Evolutionary conservation across 768 basidiomycete genomes (phyloP).

Genomic region (Suillus plorans): DNA sequence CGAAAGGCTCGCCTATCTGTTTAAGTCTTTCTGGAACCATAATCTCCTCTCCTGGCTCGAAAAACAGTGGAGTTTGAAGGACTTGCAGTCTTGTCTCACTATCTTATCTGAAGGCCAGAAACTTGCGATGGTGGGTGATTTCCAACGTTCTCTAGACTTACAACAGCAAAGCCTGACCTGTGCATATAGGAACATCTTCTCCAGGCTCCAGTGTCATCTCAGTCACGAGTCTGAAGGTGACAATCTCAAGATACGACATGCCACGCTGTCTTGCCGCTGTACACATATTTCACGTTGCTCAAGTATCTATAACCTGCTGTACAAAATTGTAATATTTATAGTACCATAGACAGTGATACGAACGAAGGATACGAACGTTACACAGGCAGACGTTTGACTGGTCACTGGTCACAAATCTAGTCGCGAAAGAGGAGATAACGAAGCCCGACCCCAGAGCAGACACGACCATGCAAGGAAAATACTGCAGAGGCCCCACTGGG

Average conservation of each 20-base stretch:
- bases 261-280: not conserved
- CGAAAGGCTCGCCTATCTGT: not conserved
- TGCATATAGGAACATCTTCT: not conserved
- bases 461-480: constrained; percentile 4
- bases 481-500: constrained; percentile 10
- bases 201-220: not conserved
- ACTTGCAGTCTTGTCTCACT: not conserved
- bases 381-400: constrained; percentile 11
- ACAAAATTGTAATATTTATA: constrained; percentile 15
- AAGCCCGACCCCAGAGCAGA: constrained; percentile 11
- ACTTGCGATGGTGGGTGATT: not conserved
- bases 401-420: constrained; percentile 9
- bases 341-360: no score
- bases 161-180: not conserved
- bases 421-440: constrained; percentile 11
- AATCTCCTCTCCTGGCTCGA: not conserved
- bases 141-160: not conserved
- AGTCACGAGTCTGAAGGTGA: not conserved
- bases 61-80: not conserved
- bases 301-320: not conserved
- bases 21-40: not conserved
- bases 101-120: not conserved
- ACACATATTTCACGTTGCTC: not conserved
- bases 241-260: not conserved
- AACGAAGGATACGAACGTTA: constrained; percentile 9